A percentile compares a stretch with the other conserved stretches of the same genome.
These are phyloP conservation scores for Boletus reticulatus DNA, from an alignment of 768 basidiomycete genomes.

Conservation along the genomic window DNA sequence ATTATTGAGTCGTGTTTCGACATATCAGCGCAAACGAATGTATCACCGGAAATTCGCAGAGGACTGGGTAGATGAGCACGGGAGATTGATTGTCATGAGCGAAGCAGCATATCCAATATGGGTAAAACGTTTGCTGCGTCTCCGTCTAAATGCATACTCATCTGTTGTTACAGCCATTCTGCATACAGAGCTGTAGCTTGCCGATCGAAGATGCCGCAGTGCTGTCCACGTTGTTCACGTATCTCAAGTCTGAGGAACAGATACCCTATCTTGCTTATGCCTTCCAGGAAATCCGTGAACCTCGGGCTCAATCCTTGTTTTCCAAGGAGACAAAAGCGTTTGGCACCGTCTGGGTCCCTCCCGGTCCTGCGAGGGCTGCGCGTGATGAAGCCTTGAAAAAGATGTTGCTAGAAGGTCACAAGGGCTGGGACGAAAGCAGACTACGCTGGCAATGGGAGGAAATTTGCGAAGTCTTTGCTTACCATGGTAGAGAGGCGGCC, in stretches of 20 bases:
- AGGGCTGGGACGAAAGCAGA: constrained; percentile 47
- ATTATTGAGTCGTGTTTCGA: constrained; percentile 33
- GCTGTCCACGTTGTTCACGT: constrained; percentile 36
- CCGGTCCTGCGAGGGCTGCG: constrained; percentile 44
- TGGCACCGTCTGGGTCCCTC: constrained; percentile 40
- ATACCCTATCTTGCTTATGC: constrained; percentile 50
- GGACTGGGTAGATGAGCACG: constrained; percentile 49
- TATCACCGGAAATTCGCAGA: constrained; percentile 42
- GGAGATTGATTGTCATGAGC: constrained; percentile 52
- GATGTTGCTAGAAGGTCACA: constrained; percentile 28
- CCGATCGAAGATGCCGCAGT: constrained; percentile 36
- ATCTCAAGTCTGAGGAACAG: constrained; percentile 46
- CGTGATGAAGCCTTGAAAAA: constrained; percentile 40
- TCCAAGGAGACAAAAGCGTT: constrained; percentile 45
- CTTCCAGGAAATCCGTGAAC: constrained; percentile 59
- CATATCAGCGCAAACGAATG: constrained; percentile 39
- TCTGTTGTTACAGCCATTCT: constrained; percentile 42
- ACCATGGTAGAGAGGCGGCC: constrained; percentile 55
- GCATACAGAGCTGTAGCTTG: constrained; percentile 37
- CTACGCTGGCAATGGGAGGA: constrained; percentile 55
- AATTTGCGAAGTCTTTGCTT: constrained; percentile 51
- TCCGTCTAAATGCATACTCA: neutral
- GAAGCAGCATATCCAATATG: constrained; percentile 61
- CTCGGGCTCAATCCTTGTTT: constrained; percentile 43
- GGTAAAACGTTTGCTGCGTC: constrained; percentile 28